Base-by-base conservation (phyloP, 345 rosid species). In the Passiflora organensis region DNA sequence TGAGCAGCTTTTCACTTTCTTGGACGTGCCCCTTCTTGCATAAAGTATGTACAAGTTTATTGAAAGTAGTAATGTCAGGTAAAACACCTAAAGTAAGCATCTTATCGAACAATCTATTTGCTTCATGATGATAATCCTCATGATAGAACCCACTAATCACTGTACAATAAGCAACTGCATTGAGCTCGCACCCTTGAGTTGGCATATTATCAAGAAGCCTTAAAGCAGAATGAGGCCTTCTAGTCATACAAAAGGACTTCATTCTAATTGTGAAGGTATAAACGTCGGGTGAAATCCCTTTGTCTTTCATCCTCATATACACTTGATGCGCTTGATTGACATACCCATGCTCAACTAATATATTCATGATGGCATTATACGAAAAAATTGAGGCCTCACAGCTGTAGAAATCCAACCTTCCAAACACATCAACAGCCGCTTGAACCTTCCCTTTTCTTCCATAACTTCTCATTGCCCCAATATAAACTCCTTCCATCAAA, bases 401-500 rank as follows among this genome's bases (percentile, higher is more conserved):
- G 49, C 69, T 69, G 32, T 86, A 86, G 65, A 93, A 89, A 48
- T 86, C 96, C 96, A 86, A 84, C 69, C 96, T 91, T 74, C 89
- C 91, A 73, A 93, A 93, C 58, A 84, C 80, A 61, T 86, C 71
- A 6, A 86, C 84, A 34, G 95, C 95, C 63, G 84, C 90, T 62
- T 82, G 95, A 72, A 86, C 74, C 80, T 70, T 91, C 63, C 80
- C 76, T 79, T 78, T 89, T 72, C 75, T 69, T 28, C 99, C 94
- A 55, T 82, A 89, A 45, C 61, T 81, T 72, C 74, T 84, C 79
- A 89, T 84, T 21, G 73, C 87, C 20, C 78, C 80, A 22, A 86
- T 67, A 58, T 89, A 89, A 32, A 82, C 80, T 45, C 87, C 91
- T 75, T 93, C 99, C 38, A 91, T 78, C 65, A 80, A 73, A 63